Evolutionary conservation across 306 rosid species (phyloP).

Genomic region (Lotus japonicus): DNA sequence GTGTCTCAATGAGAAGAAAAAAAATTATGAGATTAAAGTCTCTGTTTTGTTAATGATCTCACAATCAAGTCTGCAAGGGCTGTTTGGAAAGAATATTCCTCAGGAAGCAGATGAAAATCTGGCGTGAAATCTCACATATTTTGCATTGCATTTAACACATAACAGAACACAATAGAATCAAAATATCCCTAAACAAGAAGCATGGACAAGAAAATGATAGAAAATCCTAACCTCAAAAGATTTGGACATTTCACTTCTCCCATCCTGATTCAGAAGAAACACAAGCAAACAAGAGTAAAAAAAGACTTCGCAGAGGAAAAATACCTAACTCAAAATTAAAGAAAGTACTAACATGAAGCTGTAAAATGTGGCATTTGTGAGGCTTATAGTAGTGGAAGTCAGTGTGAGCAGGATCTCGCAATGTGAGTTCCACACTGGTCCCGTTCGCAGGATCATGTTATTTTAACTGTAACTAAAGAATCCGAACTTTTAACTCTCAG

Average conservation of each 20-base stretch:
- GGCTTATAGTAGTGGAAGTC: slow-evolving; percentile 29
- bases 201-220: neutral
- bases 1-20: neutral
- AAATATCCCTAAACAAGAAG: neutral
- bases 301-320: neutral
- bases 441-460: too few species aligned
- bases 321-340: neutral
- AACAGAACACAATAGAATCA: slow-evolving; percentile 3
- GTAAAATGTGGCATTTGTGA: slow-evolving; percentile 36
- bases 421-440: slow-evolving; percentile 17
- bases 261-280: slow-evolving; percentile 30
- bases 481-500: too few species aligned
- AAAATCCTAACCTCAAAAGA: slow-evolving; percentile 36
- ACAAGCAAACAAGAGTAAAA: too few species aligned
- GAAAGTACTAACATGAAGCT: slow-evolving; percentile 48
- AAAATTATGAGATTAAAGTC: neutral
- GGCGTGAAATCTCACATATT: slow-evolving; percentile 74
- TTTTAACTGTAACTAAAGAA: too few species aligned
- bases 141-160: slow-evolving; percentile 28
- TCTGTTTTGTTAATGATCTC: slow-evolving; percentile 15
- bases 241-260: neutral
- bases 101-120: slow-evolving; percentile 46
- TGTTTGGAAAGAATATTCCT: slow-evolving; percentile 48
- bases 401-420: slow-evolving; percentile 3
- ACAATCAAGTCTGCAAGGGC: slow-evolving; percentile 69